A percentile compares a stretch with the other conserved stretches of the same genome.
phyloP scores from a whole-genome alignment of 768 basidiomycete genomes.

The Tylopilus cervinicoccineus region DNA sequence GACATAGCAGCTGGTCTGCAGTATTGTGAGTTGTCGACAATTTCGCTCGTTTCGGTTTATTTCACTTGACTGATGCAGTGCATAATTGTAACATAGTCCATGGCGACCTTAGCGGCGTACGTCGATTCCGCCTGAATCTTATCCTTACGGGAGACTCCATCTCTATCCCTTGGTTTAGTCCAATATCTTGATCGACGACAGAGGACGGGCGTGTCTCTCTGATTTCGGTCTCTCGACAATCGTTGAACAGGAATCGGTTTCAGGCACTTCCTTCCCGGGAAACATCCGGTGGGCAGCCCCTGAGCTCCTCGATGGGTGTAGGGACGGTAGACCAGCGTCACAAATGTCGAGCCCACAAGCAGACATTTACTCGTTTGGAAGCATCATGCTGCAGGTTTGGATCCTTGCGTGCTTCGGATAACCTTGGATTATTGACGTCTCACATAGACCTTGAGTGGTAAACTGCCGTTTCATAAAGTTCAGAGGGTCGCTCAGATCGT shows the following conservation, averaged over 20 bases:
- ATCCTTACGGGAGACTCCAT: neutral
- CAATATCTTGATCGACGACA: slow-evolving; percentile 19
- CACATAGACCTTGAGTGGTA: slow-evolving; percentile 20
- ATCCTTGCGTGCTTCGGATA: neutral
- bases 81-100: slow-evolving; percentile 29
- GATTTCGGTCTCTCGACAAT: slow-evolving; percentile 31
- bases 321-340: neutral
- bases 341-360: slow-evolving; percentile 11
- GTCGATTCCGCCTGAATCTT: neutral
- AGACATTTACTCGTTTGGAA: slow-evolving; percentile 30
- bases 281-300: slow-evolving; percentile 31
- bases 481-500: slow-evolving; percentile 22
- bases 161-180: slow-evolving; percentile 4
- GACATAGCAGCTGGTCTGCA: slow-evolving; percentile 23
- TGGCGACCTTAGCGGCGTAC: slow-evolving; percentile 38
- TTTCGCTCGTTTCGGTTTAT: neutral
- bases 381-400: slow-evolving; percentile 28
- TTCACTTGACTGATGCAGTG: slow-evolving; percentile 12
- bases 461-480: slow-evolving; percentile 21
- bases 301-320: slow-evolving; percentile 14
- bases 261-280: slow-evolving; percentile 14
- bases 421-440: neutral
- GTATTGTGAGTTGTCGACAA: slow-evolving; percentile 12
- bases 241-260: slow-evolving; percentile 4
- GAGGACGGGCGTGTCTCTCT: slow-evolving; percentile 19